These are phyloP conservation scores for Aspergillus egyptiacus DNA, from an alignment of 495 filamentous ascomycete genomes.

Conservation along the genomic window DNA sequence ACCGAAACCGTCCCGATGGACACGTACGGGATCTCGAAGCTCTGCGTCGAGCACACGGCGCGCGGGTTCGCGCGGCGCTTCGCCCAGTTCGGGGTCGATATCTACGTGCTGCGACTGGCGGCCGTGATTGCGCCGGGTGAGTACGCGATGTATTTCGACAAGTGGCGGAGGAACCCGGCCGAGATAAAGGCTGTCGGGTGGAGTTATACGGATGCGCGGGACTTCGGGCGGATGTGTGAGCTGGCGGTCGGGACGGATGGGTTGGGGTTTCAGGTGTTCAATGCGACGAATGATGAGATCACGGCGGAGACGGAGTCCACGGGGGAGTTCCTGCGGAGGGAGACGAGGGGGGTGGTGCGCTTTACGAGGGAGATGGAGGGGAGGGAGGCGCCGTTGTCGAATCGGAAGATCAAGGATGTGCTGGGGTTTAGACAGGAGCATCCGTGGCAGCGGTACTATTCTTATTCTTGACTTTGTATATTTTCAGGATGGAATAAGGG, in stretches of 20 bases:
- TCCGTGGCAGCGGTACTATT: conserved; percentile 6
- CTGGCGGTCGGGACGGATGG: conserved; percentile 42
- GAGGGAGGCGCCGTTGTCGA: conserved; percentile 52
- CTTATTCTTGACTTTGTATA: neutral
- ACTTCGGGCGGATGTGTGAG: conserved; percentile 55
- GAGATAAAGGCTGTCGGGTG: conserved; percentile 51
- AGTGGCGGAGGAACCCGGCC: conserved; percentile 43
- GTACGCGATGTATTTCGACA: conserved; percentile 44
- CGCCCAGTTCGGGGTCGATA: conserved; percentile 42
- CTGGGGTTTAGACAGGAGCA: conserved; percentile 53
- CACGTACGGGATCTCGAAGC: conserved; percentile 54
- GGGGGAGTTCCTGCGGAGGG: conserved; percentile 42
- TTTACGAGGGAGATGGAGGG: conserved; percentile 49
- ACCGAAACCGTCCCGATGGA: conserved; percentile 50
- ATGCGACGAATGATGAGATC: conserved; percentile 55
- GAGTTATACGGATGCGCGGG: conserved; percentile 55
- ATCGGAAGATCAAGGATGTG: conserved; percentile 52
- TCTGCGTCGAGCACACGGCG: conserved; percentile 52
- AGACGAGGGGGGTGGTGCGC: conserved; percentile 34
- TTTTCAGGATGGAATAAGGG: too few relatives aligned
- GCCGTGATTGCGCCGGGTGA: conserved; percentile 55
- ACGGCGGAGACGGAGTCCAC: conserved; percentile 39
- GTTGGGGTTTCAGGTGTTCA: conserved; percentile 56
- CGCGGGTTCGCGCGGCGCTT: conserved; percentile 46
- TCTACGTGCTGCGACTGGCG: conserved; percentile 55